These are phyloP conservation scores for Candida neerlandica DNA, from an alignment of 1,139 yeast genomes.

Conservation along the genomic window DNA sequence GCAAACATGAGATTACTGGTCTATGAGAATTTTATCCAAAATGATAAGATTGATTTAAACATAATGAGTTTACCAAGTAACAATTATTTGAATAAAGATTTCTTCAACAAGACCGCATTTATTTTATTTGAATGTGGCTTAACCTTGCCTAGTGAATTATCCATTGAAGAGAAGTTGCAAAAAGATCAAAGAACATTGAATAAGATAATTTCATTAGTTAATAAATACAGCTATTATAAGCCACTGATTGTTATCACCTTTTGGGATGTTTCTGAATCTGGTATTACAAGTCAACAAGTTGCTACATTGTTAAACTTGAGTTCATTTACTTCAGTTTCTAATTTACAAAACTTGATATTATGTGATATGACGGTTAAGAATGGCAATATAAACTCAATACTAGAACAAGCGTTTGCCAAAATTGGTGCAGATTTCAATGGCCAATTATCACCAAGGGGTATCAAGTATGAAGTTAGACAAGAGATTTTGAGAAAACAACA, in stretches of 20 bases:
- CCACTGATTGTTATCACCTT: slow-evolving; percentile 40
- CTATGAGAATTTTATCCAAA: slow-evolving; percentile 28
- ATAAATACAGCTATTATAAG: slow-evolving; percentile 35
- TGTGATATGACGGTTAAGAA: slow-evolving; percentile 40
- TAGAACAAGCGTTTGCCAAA: slow-evolving; percentile 28
- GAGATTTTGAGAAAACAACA: slow-evolving; percentile 6
- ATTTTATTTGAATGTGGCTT: slow-evolving; percentile 52
- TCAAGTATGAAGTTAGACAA: slow-evolving; percentile 20
- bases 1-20: slow-evolving; percentile 28
- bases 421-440: slow-evolving; percentile 31
- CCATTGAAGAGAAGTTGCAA: slow-evolving; percentile 31
- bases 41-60: slow-evolving; percentile 26
- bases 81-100: slow-evolving; percentile 33
- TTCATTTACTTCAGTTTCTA: slow-evolving; percentile 13
- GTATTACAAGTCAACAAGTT: slow-evolving; percentile 21
- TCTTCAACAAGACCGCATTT: slow-evolving; percentile 42
- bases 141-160: slow-evolving; percentile 9
- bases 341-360: slow-evolving; percentile 26
- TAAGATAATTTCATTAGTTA: slow-evolving; percentile 41
- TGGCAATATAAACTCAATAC: slow-evolving; percentile 30
- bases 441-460: slow-evolving; percentile 35
- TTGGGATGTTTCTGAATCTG: slow-evolving; percentile 39
- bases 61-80: slow-evolving; percentile 44
- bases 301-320: slow-evolving; percentile 21
- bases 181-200: slow-evolving; percentile 39